phyloP scores from a whole-genome alignment of 106 monocot species.

The Agapanthus africanus region DNA sequence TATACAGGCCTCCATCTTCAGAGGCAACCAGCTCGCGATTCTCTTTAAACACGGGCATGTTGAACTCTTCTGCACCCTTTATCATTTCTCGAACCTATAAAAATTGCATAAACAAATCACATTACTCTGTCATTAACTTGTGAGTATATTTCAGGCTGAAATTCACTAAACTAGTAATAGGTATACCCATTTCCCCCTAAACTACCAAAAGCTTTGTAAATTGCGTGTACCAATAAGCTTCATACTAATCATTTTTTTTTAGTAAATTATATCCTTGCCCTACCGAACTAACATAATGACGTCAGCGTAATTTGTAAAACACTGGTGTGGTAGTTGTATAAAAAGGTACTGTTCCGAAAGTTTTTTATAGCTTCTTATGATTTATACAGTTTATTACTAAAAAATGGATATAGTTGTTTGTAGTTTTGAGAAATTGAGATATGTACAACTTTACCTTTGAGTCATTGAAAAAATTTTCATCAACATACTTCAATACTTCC shows the following conservation, averaged over 20 bases:
- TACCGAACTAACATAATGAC: too few relatives aligned
- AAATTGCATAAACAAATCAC: neutral
- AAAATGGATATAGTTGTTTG: neutral
- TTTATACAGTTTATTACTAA: neutral
- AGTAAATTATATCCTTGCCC: too few relatives aligned
- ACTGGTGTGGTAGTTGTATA: too few relatives aligned
- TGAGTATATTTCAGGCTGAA: too few relatives aligned
- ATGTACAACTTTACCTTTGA: slow-evolving; percentile 41
- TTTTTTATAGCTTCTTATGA: too few relatives aligned
- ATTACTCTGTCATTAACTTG: neutral
- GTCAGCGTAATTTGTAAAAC: too few relatives aligned
- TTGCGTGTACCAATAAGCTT: too few relatives aligned
- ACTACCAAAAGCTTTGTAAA: too few relatives aligned
- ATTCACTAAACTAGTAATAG: too few relatives aligned
- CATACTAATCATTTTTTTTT: too few relatives aligned
- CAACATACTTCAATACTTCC: slow-evolving; percentile 43
- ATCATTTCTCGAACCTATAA: slow-evolving; percentile 71
- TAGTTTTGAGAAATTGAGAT: neutral
- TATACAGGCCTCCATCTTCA: slow-evolving; percentile 64
- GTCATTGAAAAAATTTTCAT: slow-evolving; percentile 70
- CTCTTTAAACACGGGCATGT: slow-evolving; percentile 52
- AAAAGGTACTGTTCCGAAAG: too few relatives aligned
- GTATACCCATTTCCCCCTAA: too few relatives aligned
- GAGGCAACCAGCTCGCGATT: slow-evolving; percentile 69
- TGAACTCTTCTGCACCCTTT: slow-evolving; percentile 63